Conservation (phyloP, 331 rosid species). For the Quercus phellos region DNA sequence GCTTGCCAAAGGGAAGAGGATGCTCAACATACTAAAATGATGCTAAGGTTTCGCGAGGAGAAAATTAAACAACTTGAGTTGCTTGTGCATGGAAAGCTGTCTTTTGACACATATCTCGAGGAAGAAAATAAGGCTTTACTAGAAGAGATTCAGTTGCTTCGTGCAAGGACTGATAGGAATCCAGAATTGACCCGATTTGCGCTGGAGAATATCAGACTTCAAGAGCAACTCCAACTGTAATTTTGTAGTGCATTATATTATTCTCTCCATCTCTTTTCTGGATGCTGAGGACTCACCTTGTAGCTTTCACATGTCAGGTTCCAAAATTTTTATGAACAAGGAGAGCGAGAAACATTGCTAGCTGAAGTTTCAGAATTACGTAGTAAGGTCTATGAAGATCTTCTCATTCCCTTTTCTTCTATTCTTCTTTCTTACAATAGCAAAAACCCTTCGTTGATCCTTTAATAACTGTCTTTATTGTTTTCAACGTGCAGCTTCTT, state of each 20-base stretch:
- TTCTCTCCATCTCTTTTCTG: slow-evolving; percentile 19
- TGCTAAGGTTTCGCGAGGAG: slow-evolving; percentile 58
- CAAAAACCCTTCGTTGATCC: slow-evolving; percentile 14
- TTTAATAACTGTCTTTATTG: slow-evolving; percentile 22
- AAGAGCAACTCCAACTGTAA: slow-evolving; percentile 58
- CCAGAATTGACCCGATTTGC: slow-evolving; percentile 49
- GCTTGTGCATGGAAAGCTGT: slow-evolving; percentile 53
- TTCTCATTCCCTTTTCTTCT: neutral
- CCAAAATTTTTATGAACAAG: slow-evolving; percentile 61
- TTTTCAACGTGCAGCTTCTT: slow-evolving; percentile 51
- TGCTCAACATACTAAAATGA: slow-evolving; percentile 36
- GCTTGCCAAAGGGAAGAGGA: slow-evolving; percentile 68
- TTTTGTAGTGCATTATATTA: slow-evolving; percentile 17
- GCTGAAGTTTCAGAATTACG: slow-evolving; percentile 72
- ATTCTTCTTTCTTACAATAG: slow-evolving; percentile 6
- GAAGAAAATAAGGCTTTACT: slow-evolving; percentile 67
- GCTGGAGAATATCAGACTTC: slow-evolving; percentile 61
- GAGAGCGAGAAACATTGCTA: slow-evolving; percentile 75
- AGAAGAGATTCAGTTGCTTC: slow-evolving; percentile 61
- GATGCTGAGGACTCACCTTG: slow-evolving; percentile 30
- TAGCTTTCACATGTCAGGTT: slow-evolving; percentile 45
- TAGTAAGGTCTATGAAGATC: slow-evolving; percentile 52
- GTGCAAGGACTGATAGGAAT: slow-evolving; percentile 43
- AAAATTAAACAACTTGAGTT: slow-evolving; percentile 72
- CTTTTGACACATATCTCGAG: slow-evolving; percentile 63